Base-by-base conservation (phyloP, 1,139 yeast species). In the Yamadazyma epiphylla region DNA sequence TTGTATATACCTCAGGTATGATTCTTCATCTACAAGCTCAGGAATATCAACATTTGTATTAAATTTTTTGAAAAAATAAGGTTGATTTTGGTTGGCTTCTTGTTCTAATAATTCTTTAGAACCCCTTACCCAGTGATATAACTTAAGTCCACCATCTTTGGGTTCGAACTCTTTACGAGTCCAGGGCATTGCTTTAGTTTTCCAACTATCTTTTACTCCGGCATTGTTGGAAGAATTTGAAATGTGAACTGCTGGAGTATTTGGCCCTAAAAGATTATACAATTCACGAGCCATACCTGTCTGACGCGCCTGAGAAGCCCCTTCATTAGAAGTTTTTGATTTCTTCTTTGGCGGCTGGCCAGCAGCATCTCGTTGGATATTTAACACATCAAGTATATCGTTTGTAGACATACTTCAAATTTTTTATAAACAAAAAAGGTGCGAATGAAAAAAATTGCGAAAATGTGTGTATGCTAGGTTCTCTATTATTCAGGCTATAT, bases 211-310 rank as follows among this genome's bases (percentile, higher is more conserved):
- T 45, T 83, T 85, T 45, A 79, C 77, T 42, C 76, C 74, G 7
- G 20, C 22, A n/a, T 34, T 64, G 27, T 61, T 63, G 21, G 64
- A 50, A 8, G 74, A 70, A 5, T 74, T 68, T n/a, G 74, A 60
- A 10, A 78, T 50, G 27, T 66, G 67, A 3, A 88, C 77, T 1
- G 98, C 94, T 0, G 98, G 96, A 2, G 95, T 80, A 54, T 87
- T 88, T 24, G 94, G 91, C 2, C 99, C 98, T 24, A 94, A 64
- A 36, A 94, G 67, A 45, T 83, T 84, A 55, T 83, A 89, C 32
- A 91, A 65, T 53, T 91, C 98, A 43, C 98, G 71, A 40, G 87
- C 94, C 78, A 91, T 83, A 13, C 96, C 96, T 12, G 86, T 77
- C 39, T 72, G 74, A 38, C 71, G 70, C 3, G 41, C 33, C 10